These are phyloP conservation scores for Trichoderma sp. DNA, from an alignment of 2,329 filamentous ascomycete genomes.

Conservation along the genomic window DNA sequence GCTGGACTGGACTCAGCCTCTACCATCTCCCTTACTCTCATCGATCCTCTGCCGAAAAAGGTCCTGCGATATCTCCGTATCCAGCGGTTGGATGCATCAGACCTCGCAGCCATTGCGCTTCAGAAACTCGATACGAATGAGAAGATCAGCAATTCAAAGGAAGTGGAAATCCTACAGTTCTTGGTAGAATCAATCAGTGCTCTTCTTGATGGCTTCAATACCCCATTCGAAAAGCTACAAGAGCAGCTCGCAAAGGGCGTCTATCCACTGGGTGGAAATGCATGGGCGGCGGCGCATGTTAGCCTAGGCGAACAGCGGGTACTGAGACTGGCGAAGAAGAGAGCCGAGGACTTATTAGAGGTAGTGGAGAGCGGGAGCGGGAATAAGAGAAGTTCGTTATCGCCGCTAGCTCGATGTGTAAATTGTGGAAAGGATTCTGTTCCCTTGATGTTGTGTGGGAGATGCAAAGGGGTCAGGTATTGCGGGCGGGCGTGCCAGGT, in stretches of 20 bases:
- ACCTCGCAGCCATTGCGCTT: constrained; percentile 33
- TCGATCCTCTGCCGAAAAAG: constrained; percentile 38
- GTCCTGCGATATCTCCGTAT: constrained; percentile 42
- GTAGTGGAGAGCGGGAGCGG: constrained; percentile 11
- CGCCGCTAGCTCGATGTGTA: constrained; percentile 17
- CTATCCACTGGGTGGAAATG: constrained; percentile 37
- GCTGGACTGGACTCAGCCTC: constrained; percentile 28
- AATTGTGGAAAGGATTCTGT: constrained; percentile 26
- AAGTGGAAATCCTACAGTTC: constrained; percentile 37
- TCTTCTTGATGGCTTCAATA: constrained; percentile 37
- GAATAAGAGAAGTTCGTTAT: not conserved
- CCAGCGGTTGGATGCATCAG: constrained; percentile 37
- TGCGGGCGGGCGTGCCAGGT: constrained; percentile 28
- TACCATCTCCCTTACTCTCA: constrained; percentile 29
- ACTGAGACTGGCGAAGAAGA: constrained; percentile 37
- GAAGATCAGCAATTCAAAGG: constrained; percentile 39
- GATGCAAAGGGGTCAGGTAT: constrained; percentile 27
- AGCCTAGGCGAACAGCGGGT: constrained; percentile 37
- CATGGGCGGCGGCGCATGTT: constrained; percentile 41
- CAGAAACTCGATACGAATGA: constrained; percentile 31
- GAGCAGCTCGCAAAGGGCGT: constrained; percentile 36
- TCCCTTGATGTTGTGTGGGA: constrained; percentile 28
- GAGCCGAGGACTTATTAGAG: constrained; percentile 36
- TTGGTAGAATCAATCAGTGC: constrained; percentile 37
- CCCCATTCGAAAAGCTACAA: constrained; percentile 36